Evolutionary conservation across 2,329 filamentous ascomycete genomes (phyloP).

Genomic region (Paecilomyces sp.): DNA sequence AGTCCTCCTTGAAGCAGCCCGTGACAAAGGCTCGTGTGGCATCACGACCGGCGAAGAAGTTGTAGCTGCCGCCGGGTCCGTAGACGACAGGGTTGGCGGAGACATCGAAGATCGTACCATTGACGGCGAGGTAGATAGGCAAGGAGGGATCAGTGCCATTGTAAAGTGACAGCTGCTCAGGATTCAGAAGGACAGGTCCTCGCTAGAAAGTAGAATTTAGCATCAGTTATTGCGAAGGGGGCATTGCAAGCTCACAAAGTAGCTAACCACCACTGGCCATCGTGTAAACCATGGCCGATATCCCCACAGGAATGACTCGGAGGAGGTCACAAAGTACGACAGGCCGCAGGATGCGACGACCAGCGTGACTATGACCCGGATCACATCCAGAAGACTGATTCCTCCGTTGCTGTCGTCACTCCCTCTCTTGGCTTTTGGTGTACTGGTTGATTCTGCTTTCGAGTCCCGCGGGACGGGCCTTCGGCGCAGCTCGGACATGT

Average conservation of each 20-base stretch:
- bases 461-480: conserved; percentile 15
- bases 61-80: conserved; percentile 78
- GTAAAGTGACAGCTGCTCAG: conserved; percentile 63
- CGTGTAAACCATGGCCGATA: conserved; percentile 57
- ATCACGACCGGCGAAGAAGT: conserved; percentile 79
- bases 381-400: conserved; percentile 53
- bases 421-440: conserved; percentile 2
- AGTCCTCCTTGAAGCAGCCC: conserved; percentile 82
- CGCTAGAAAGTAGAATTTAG: conserved; percentile 22
- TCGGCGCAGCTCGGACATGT: conserved; percentile 25
- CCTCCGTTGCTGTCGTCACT: conserved; percentile 15
- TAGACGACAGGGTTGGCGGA: conserved; percentile 52
- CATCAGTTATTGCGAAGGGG: background rate
- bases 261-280: conserved; percentile 51
- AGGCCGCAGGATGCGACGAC: conserved; percentile 59
- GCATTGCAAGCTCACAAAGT: conserved; percentile 47
- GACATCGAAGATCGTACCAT: conserved; percentile 61
- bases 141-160: conserved; percentile 68
- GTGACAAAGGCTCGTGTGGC: conserved; percentile 86
- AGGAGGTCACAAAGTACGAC: conserved; percentile 69
- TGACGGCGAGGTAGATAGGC: conserved; percentile 84
- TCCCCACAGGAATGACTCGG: conserved; percentile 64
- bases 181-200: conserved; percentile 64
- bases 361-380: conserved; percentile 63
- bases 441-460: background rate